Evolutionary conservation across 2,329 filamentous ascomycete species (phyloP).

Genomic region (Sordariomycetes sp.): DNA sequence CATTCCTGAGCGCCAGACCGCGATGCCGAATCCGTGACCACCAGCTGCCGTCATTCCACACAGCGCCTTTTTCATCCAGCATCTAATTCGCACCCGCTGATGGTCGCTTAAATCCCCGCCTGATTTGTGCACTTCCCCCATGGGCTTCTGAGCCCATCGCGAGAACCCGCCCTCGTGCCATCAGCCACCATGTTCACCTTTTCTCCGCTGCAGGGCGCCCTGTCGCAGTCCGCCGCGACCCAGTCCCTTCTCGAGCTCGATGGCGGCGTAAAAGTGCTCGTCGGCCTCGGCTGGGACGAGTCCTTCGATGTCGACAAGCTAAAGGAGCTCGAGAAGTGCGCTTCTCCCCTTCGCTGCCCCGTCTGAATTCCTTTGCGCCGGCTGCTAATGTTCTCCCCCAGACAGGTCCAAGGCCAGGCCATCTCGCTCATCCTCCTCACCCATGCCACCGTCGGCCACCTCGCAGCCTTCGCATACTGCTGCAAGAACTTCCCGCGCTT

Average conservation of each 20-base stretch:
- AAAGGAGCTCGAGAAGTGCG: constrained; percentile 79
- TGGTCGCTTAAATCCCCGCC: neutral
- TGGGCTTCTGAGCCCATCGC: neutral
- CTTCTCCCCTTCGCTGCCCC: constrained; percentile 6
- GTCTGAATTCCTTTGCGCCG: constrained; percentile 4
- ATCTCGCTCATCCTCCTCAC: constrained; percentile 89
- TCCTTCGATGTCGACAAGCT: constrained; percentile 75
- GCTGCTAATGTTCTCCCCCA: constrained; percentile 21
- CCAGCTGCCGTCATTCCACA: neutral
- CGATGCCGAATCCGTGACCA: neutral
- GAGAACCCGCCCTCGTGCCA: neutral
- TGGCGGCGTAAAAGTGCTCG: constrained; percentile 87
- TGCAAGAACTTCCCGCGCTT: constrained; percentile 95
- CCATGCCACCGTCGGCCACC: constrained; percentile 82
- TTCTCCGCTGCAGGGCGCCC: constrained; percentile 82
- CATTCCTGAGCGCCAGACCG: neutral
- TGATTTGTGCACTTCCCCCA: neutral
- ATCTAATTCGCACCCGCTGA: neutral
- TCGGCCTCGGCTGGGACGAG: constrained; percentile 95
- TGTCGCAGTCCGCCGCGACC: constrained; percentile 75
- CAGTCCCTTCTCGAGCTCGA: constrained; percentile 96
- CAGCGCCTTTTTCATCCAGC: neutral
- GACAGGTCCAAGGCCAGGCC: constrained; percentile 66
- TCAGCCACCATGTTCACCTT: constrained; percentile 77
- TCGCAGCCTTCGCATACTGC: constrained; percentile 90